Percentiles rank a stretch among this genome's conserved stretches.
phyloP scores from a whole-genome alignment of 2,329 filamentous ascomycete genomes.

The Sporothrix protearum region DNA sequence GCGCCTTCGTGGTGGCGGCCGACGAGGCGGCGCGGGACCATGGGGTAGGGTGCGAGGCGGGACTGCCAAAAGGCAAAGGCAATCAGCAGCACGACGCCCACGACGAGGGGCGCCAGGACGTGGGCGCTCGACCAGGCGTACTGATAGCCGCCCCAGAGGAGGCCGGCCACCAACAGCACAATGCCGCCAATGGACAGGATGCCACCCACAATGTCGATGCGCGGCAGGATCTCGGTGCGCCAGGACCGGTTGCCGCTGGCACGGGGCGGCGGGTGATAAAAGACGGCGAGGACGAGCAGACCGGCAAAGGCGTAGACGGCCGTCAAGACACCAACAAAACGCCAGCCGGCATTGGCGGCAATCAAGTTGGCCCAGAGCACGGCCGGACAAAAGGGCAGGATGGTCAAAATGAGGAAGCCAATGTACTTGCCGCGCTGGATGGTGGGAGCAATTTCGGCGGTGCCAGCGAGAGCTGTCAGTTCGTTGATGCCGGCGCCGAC shows the following conservation, averaged over 20 bases:
- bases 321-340: conserved; percentile 53
- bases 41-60: conserved; percentile 53
- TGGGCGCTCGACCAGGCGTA: conserved; percentile 41
- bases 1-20: conserved; percentile 30
- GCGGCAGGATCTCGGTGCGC: conserved; percentile 40
- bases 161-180: conserved; percentile 49
- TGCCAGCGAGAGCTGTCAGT: conserved; percentile 64
- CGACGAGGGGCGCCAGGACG: conserved; percentile 47
- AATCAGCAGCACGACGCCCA: conserved; percentile 48
- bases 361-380: conserved; percentile 59
- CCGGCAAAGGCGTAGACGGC: conserved; percentile 51
- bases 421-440: conserved; percentile 62
- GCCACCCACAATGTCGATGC: conserved; percentile 51
- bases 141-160: conserved; percentile 41
- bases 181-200: conserved; percentile 48
- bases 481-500: conserved; percentile 65
- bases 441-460: conserved; percentile 64
- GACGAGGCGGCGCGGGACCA: conserved; percentile 46
- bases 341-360: conserved; percentile 47
- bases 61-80: conserved; percentile 56
- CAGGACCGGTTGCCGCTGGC: conserved; percentile 38
- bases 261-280: conserved; percentile 53
- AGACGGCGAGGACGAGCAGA: conserved; percentile 48
- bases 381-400: conserved; percentile 60
- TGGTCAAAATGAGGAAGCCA: conserved; percentile 56